A percentile compares a stretch with the other conserved stretches of the same genome.
Conservation (phyloP, 2,329 filamentous ascomycete species). For the Aspergillus hortae region DNA sequence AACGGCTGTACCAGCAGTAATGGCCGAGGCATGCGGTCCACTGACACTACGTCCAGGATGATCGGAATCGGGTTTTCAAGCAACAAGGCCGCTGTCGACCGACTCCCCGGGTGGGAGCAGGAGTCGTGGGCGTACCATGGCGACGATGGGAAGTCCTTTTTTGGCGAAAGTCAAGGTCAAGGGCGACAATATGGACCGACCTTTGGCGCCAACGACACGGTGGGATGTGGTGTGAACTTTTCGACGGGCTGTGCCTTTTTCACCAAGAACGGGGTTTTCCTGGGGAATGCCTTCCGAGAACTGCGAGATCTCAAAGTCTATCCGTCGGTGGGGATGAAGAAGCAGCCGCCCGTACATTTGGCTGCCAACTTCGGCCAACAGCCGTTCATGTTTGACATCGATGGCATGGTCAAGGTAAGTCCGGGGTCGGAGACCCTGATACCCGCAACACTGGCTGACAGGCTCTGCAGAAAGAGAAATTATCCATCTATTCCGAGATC, state of each 20-base stretch:
- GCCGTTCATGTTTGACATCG: conserved; percentile 88
- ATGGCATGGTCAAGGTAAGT: conserved; percentile 73
- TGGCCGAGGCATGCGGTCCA: too few species aligned
- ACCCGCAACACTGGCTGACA: background rate
- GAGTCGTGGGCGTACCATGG: conserved; percentile 66
- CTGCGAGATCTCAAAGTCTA: conserved; percentile 43
- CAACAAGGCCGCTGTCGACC: conserved; percentile 55
- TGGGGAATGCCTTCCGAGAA: conserved; percentile 51
- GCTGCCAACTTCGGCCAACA: conserved; percentile 62
- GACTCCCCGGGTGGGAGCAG: conserved; percentile 63
- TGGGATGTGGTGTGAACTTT: conserved; percentile 65
- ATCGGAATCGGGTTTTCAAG: conserved; percentile 60
- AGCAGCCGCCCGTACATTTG: conserved; percentile 55
- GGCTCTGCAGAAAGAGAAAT: conserved; percentile 55
- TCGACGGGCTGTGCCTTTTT: conserved; percentile 60
- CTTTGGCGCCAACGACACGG: conserved; percentile 57
- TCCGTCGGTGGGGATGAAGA: conserved; percentile 65
- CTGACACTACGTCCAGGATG: conserved; percentile 20
- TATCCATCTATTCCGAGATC: conserved; percentile 60
- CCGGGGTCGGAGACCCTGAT: background rate
- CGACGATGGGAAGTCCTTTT: conserved; percentile 63
- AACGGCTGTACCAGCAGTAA: too few species aligned
- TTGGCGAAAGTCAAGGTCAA: conserved; percentile 52
- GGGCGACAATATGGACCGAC: conserved; percentile 58
- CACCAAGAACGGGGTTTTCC: conserved; percentile 59